phyloP scores from a whole-genome alignment of 2,329 filamentous ascomycete species.

The Elsinoe perseae region DNA sequence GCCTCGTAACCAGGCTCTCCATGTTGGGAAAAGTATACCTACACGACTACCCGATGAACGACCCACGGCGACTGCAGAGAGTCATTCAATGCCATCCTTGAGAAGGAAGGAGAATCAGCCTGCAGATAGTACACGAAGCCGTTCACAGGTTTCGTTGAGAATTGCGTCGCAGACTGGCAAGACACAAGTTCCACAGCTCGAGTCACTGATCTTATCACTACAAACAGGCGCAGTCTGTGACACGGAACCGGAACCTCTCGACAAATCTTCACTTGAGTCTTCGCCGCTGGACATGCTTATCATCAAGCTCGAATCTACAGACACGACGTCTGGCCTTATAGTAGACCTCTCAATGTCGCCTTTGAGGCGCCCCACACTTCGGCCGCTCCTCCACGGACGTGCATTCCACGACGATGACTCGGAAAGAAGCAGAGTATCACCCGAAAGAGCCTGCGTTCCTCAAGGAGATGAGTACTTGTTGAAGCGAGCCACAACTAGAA shows the following conservation, averaged over 20 bases:
- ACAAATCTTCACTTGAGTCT: background rate
- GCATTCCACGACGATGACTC: background rate
- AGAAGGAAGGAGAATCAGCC: background rate
- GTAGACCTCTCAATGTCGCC: background rate
- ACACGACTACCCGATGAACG: background rate
- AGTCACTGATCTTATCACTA: background rate
- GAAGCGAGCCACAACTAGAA: background rate
- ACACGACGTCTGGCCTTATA: slow-evolving; percentile 10
- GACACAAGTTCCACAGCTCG: background rate
- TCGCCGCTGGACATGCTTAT: slow-evolving; percentile 24
- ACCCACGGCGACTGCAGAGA: background rate
- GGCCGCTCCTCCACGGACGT: background rate
- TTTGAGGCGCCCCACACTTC: background rate
- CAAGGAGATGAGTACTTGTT: too few species aligned
- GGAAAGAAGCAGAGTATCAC: background rate
- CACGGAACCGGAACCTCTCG: background rate
- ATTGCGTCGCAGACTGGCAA: background rate
- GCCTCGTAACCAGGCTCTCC: background rate
- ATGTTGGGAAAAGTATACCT: background rate
- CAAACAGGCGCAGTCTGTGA: background rate
- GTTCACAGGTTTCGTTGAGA: background rate
- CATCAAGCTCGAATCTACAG: slow-evolving; percentile 24
- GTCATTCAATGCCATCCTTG: background rate
- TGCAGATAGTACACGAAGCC: background rate
- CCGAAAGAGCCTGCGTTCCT: too few species aligned